phyloP scores from a whole-genome alignment of 2,329 filamentous ascomycete genomes.

The Pseudocercospora fijiensis region DNA sequence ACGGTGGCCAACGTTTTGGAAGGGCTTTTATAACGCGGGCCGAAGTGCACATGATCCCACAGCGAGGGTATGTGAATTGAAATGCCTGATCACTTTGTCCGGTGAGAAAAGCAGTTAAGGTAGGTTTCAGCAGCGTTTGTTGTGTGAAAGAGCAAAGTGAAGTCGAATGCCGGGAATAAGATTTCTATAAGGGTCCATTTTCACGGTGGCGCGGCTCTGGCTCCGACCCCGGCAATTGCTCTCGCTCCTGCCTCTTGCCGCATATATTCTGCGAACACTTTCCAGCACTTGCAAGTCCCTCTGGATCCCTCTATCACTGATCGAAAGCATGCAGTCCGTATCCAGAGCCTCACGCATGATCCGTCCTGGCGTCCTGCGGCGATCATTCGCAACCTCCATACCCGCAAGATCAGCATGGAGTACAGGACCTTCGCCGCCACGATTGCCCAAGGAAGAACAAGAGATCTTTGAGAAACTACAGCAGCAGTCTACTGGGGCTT shows the following conservation, averaged over 20 bases:
- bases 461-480: slow-evolving; percentile 88
- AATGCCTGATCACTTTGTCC: not conserved
- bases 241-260: not conserved
- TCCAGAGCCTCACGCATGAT: slow-evolving; percentile 25
- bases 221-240: not conserved
- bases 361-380: slow-evolving; percentile 33
- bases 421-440: slow-evolving; percentile 69
- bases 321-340: slow-evolving; percentile 28
- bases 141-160: not conserved
- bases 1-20: not conserved
- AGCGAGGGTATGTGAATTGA: not conserved
- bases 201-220: not conserved
- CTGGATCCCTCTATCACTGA: not conserved
- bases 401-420: slow-evolving; percentile 44
- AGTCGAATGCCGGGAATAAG: not conserved
- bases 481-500: slow-evolving; percentile 71
- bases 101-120: not conserved
- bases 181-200: not conserved
- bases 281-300: not conserved
- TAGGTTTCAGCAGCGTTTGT: not conserved
- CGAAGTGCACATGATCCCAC: not conserved
- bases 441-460: slow-evolving; percentile 84
- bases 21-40: not conserved
- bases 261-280: not conserved
- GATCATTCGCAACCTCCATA: slow-evolving; percentile 42